Percentiles rank a stretch among this genome's conserved stretches.
Conservation (phyloP, 768 basidiomycete genomes). For the Lactarius tabidus region DNA sequence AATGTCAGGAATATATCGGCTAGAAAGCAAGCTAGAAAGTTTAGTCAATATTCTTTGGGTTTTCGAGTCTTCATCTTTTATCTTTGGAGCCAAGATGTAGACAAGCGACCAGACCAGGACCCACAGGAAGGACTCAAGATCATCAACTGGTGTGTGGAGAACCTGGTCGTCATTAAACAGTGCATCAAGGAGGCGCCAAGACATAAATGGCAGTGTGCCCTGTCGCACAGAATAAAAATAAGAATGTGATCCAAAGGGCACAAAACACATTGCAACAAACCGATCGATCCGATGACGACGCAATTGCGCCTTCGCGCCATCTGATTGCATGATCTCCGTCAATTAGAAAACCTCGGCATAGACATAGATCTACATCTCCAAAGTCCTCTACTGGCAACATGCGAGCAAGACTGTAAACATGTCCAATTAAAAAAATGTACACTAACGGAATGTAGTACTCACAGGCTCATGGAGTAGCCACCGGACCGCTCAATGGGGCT, state of each 20-base stretch:
- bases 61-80: too few species aligned
- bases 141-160: background rate
- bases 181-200: background rate
- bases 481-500: background rate
- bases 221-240: background rate
- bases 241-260: too few species aligned
- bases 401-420: too few species aligned
- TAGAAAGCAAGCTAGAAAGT: too few species aligned
- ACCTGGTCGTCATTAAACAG: rapidly evolving
- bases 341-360: background rate
- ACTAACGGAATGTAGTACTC: background rate
- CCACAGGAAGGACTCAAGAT: background rate
- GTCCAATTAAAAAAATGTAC: too few species aligned
- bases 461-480: background rate
- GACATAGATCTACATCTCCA: background rate
- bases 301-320: background rate
- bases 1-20: too few species aligned
- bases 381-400: too few species aligned
- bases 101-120: background rate
- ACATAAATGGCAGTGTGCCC: background rate
- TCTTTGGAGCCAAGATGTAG: background rate
- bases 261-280: background rate
- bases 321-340: background rate
- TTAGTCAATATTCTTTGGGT: too few species aligned
- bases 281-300: background rate